Percentiles rank a stretch among this genome's conserved stretches.
These are phyloP conservation scores for Nigrospora oryzae DNA, from an alignment of 2,329 filamentous ascomycete genomes.

Conservation along the genomic window DNA sequence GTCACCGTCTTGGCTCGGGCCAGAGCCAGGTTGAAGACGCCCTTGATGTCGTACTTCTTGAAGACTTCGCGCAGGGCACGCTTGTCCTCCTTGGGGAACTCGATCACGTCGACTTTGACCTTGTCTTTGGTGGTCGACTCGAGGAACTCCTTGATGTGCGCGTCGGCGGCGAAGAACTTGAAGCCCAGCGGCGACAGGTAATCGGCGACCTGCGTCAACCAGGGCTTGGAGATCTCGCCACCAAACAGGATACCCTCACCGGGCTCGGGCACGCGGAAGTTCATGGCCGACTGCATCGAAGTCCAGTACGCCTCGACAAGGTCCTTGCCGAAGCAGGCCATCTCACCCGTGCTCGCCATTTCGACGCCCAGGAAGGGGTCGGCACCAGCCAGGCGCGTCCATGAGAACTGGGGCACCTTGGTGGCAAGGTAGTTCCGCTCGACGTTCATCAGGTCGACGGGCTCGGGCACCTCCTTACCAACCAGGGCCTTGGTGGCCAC, in stretches of 20 bases:
- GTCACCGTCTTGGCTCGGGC: slow-evolving; percentile 72
- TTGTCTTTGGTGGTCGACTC: slow-evolving; percentile 62
- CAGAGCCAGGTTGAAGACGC: slow-evolving; percentile 90
- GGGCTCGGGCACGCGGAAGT: slow-evolving; percentile 92
- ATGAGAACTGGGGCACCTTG: slow-evolving; percentile 98
- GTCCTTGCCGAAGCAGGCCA: slow-evolving; percentile 96
- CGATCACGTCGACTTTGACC: slow-evolving; percentile 77
- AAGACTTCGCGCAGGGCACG: slow-evolving; percentile 89
- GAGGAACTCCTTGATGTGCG: slow-evolving; percentile 74
- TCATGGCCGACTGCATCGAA: slow-evolving; percentile 94
- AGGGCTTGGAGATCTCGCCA: slow-evolving; percentile 65
- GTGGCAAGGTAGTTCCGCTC: slow-evolving; percentile 91
- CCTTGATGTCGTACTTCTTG: slow-evolving; percentile 91
- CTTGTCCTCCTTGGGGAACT: slow-evolving; percentile 96
- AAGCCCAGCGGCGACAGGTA: slow-evolving; percentile 85
- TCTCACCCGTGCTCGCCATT: slow-evolving; percentile 95
- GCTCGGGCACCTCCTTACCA: slow-evolving; percentile 74
- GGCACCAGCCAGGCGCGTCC: slow-evolving; percentile 93
- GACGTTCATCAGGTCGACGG: slow-evolving; percentile 78
- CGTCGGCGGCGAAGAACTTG: slow-evolving; percentile 83
- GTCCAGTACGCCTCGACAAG: slow-evolving; percentile 97
- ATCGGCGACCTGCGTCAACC: slow-evolving; percentile 73
- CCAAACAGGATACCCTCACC: slow-evolving; percentile 94
- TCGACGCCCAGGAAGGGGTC: slow-evolving; percentile 97
- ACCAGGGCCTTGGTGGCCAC: slow-evolving; percentile 88